Percentiles rank a stretch among this genome's conserved stretches.
Conservation (phyloP, 2,329 filamentous ascomycete genomes). For the Clarireedia hainanense region DNA sequence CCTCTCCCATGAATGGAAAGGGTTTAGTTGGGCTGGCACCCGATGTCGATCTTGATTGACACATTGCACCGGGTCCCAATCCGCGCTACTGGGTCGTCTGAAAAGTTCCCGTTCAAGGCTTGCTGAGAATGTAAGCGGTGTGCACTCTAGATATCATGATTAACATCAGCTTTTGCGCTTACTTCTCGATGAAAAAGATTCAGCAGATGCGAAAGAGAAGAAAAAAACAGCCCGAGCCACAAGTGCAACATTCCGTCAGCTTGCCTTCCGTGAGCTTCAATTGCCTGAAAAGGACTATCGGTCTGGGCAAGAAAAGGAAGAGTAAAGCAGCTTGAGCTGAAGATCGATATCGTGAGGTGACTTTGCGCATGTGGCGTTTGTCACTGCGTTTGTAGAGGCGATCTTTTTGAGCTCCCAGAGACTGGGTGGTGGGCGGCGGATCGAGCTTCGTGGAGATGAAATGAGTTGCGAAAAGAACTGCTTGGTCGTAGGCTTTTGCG, state of each 20-base stretch:
- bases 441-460: too few species aligned
- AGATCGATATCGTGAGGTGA: too few species aligned
- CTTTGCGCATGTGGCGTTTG: constrained; percentile 1
- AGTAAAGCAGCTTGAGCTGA: not conserved
- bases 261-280: not conserved
- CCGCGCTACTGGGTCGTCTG: constrained; percentile 17
- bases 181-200: not conserved
- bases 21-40: constrained; percentile 7
- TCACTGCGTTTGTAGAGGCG: too few species aligned
- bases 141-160: not conserved
- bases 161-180: not conserved
- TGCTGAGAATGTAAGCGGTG: constrained; percentile 3
- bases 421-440: too few species aligned
- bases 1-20: constrained; percentile 16
- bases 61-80: constrained; percentile 17
- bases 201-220: not conserved
- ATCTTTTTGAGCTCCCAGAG: too few species aligned
- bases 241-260: not conserved
- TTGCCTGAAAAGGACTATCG: not conserved
- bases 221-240: not conserved
- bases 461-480: too few species aligned
- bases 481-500: too few species aligned
- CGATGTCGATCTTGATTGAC: constrained; percentile 17
- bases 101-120: not conserved
- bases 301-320: not conserved